Evolutionary conservation across 2,329 filamentous ascomycete genomes (phyloP), one percentile per base, ranked within the genome.

Genomic region (Tothia fuscella): DNA sequence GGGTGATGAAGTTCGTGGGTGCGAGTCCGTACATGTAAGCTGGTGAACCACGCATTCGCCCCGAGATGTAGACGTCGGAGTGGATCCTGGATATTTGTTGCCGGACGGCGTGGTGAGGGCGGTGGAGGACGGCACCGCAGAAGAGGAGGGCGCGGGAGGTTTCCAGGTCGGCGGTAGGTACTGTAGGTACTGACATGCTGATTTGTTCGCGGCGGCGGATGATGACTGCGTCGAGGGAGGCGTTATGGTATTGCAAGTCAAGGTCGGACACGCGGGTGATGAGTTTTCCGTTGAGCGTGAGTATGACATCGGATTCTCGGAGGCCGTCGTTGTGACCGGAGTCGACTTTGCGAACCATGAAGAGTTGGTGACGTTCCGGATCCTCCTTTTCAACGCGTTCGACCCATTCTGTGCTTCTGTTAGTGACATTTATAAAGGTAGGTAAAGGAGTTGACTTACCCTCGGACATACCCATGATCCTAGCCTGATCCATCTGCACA

Each of bases 31-130:
- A 94, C 58, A 89, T 85, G 56, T 88, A 91, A 0, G 85, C 74
- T 0, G 86, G 86, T 2, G 82, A 89, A 22, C 86, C 87, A 34
- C 85, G 73, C 40, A 81, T 84, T 57, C 89, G 73, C 2, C 87
- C 87, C 26, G 84, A 91, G 29, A 98, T 88, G 60, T 98, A 98
- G 3, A 98, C 83, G 61, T 96, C 89, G 48, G 85, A 93, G 57
- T 95, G 89, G 22, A 98, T 73, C 62, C 93, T 93, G 62, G 81
- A 88, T 56, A 98, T 98, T 60, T 98, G 91, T 62, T 98, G 91
- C 17, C 91, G 77, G 7, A 98, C 93, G 38, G 91, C 91, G 57
- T 95, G 88, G 60, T 98, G 91, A 6, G 91, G 91, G 19, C 83
- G 78, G 59, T 98, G 91, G 33, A 98, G 67, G 13, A 95, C 80